Evolutionary conservation across 805 yeast species (phyloP), one percentile per base, ranked within the genome.

Genomic region (Yarrowia sp.): DNA sequence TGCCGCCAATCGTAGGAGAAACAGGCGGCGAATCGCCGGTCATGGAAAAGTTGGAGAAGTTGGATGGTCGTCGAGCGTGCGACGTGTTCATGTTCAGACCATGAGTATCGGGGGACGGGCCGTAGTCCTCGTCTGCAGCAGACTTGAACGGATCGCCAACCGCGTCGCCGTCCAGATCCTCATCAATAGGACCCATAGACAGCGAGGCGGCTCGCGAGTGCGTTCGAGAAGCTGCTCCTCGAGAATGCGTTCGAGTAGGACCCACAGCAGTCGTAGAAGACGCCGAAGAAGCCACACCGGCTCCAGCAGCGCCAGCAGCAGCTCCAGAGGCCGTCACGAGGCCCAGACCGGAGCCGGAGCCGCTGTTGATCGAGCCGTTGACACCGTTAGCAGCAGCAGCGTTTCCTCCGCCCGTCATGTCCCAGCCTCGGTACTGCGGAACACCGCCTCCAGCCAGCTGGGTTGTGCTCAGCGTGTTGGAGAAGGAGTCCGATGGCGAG

Each of bases 391-490:
- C 56, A 5, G 58, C 41, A 24, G 32, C 42, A 14, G 44, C 44
- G 19, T 22, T 39, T 1, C 38, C 58, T 0, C 58, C 58, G 4
- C 42, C 42, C 5, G 58, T 51, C 41, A 51, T 35, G 22, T 51
- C 58, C 58, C 58, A 51, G 32, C 58, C 58, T 51, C 58, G 41
- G 24, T 51, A 47, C 55, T 47, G 55, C 9, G 59, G 33, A 24
- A 51, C 42, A 2, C 24, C 58, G 1, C 29, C 29, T 3, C 47
- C 38, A 9, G 36, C 61, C 16, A 31, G 33, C 29, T 55, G 61
- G 3, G 61, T 29, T 8, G 46, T 39, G 29, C 47, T 38, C 33
- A 31, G 19, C 0, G 61, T 55, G 47, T 38, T 55, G n/a, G 61
- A 27, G 38, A 38, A 38, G 10, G 47, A 55, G 47, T 39, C 61